Conservation (phyloP, 2,329 filamentous ascomycete species). For the Neoscytalidium dimidiatum region DNA sequence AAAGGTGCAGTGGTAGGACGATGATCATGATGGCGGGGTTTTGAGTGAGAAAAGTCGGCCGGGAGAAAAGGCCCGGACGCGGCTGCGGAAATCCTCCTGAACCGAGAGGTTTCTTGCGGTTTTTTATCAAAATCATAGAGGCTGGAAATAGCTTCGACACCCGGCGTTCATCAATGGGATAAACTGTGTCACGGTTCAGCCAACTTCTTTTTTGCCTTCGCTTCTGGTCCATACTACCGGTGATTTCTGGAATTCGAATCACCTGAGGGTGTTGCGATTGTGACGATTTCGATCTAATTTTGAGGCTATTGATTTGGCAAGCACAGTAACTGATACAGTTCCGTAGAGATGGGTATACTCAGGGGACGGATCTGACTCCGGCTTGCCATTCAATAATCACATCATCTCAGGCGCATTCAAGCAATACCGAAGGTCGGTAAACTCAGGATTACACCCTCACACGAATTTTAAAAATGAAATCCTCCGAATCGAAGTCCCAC, state of each 20-base stretch:
- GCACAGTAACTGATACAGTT: background rate
- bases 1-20: background rate
- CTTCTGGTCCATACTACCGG: background rate
- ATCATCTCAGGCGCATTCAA: background rate
- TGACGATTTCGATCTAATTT: background rate
- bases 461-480: background rate
- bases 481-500: background rate
- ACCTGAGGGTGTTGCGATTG: background rate
- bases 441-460: background rate
- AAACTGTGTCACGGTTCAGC: conserved; percentile 15
- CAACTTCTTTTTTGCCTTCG: background rate
- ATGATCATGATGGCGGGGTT: conserved; percentile 7
- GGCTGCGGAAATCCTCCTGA: conserved; percentile 7
- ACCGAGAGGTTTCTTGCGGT: conserved; percentile 40
- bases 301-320: background rate
- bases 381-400: background rate
- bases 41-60: background rate
- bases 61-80: background rate
- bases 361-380: background rate
- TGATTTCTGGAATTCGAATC: background rate
- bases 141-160: conserved; percentile 11
- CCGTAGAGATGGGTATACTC: background rate
- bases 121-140: background rate
- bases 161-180: conserved; percentile 18
- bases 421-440: background rate